Conservation (phyloP, 2,329 filamentous ascomycete genomes). For the Calonectria ilicicola region DNA sequence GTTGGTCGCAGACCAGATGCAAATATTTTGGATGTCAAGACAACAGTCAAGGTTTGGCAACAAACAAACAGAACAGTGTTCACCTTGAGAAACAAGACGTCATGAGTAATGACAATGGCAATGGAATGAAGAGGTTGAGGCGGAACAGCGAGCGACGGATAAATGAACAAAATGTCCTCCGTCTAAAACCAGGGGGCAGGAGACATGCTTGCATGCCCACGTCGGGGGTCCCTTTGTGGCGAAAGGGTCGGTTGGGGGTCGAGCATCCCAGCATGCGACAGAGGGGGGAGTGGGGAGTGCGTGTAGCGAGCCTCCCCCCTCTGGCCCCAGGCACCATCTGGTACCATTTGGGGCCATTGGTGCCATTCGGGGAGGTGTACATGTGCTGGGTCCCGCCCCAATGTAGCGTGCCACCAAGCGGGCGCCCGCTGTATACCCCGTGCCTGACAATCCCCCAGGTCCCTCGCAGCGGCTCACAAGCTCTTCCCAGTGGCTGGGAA, state of each 20-base stretch:
- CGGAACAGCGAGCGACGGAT: slow-evolving; percentile 36
- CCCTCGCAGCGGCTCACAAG: background rate
- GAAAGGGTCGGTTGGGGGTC: slow-evolving; percentile 36
- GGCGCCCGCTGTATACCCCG: background rate
- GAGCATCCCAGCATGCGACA: slow-evolving; percentile 23
- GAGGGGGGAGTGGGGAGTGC: slow-evolving; percentile 20
- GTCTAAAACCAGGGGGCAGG: slow-evolving; percentile 37
- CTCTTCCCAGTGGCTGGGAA: slow-evolving; percentile 21
- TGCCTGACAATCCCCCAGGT: slow-evolving; percentile 13
- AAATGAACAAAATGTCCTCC: slow-evolving; percentile 38
- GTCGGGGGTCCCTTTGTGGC: slow-evolving; percentile 38
- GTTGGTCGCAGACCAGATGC: slow-evolving; percentile 9
- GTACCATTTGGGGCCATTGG: too few species aligned
- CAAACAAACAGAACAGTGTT: background rate
- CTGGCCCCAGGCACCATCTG: background rate
- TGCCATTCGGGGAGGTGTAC: background rate
- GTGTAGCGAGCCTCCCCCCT: slow-evolving; percentile 6
- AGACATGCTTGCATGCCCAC: slow-evolving; percentile 26
- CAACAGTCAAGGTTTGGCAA: background rate
- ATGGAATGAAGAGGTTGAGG: slow-evolving; percentile 7
- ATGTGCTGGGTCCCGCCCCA: background rate
- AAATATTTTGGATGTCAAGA: too few species aligned
- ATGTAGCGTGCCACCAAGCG: background rate
- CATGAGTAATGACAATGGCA: slow-evolving; percentile 10
- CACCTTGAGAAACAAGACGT: slow-evolving; percentile 8